A percentile compares a stretch with the other conserved stretches of the same genome.
phyloP scores from a whole-genome alignment of 306 rosid genomes.

The Sophora flavescens region DNA sequence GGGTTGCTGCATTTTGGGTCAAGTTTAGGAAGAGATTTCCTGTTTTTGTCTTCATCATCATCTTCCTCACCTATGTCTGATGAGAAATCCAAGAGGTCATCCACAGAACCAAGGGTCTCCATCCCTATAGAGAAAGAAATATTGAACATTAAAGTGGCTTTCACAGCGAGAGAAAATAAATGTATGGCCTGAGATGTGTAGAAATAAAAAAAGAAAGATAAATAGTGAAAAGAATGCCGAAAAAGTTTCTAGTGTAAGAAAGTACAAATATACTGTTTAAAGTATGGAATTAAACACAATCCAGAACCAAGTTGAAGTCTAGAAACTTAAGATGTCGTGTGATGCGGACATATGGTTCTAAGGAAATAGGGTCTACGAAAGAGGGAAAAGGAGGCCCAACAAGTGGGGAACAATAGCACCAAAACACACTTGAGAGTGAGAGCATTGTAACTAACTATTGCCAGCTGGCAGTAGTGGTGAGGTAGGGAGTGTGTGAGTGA shows the following conservation, averaged over 20 bases:
- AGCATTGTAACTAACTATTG: no score
- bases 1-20: slow-evolving; percentile 46
- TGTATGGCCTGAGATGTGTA: background rate
- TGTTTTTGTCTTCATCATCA: slow-evolving; percentile 54
- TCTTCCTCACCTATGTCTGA: slow-evolving; percentile 70
- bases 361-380: no score
- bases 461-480: no score
- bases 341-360: no score
- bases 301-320: slow-evolving; percentile 21
- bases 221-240: slow-evolving; percentile 13
- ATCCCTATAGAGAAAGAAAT: slow-evolving; percentile 57
- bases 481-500: no score
- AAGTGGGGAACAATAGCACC: no score
- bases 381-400: no score
- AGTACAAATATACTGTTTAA: background rate
- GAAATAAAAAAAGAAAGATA: slow-evolving; percentile 5
- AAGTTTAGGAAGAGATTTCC: slow-evolving; percentile 43
- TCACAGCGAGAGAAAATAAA: slow-evolving; percentile 6
- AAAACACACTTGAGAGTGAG: no score
- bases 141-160: slow-evolving; percentile 13
- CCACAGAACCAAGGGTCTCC: slow-evolving; percentile 71
- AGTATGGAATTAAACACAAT: slow-evolving; percentile 12
- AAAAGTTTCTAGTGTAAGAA: background rate
- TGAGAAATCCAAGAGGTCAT: slow-evolving; percentile 74
- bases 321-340: slow-evolving; percentile 24